Base-by-base conservation (phyloP, 1,284 basidiomycete species). In the Ganoderma sp. region DNA sequence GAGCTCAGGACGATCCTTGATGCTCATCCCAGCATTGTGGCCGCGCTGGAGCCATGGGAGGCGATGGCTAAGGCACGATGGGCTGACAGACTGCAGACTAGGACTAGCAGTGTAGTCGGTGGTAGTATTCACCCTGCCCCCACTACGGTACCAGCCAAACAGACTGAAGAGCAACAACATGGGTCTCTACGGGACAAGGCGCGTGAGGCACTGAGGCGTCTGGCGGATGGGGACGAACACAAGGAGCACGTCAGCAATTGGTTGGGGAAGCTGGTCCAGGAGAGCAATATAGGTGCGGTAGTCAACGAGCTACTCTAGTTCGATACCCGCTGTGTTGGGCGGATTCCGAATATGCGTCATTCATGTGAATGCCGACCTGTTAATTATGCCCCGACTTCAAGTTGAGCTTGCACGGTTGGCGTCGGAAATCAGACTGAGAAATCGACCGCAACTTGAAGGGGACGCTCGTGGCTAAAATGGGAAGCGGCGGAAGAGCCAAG, bases 41-140 rank as follows among this genome's bases (percentile, higher is more conserved):
- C 74, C 28, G 59, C 69, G 8, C 80, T 91, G 1, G 74, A 83
- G 39, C 85, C 86, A 1, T 75, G 91, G 28, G 90, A 92, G 74
- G 78, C 84, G 69, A 81, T 84, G 64, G 76, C 87, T 63, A 83
- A 81, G 73, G 74, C 67, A 28, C 76, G 77, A 41, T 91, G 89
- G 89, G 78, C 79, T 1, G 78, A 76, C 62, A 67, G 39, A 52
- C 17, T 45, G 42, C 48, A 61, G 17, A 60, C 17, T 9, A 19
- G 17, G 17, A 34, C 56, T 28, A 10, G 39, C 39, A 39, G 10
- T 39, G 37, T 5, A 39, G 37, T 39, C 37, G 10, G 37, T 39
- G 37, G 37, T 39, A 39, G 37, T 37, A 34, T 37, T 22, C 14
- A 17, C n/a, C 34, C 32, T 37, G n/a, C 14, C 32, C 8, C 39